These are phyloP conservation scores for Metschnikowia cubensis DNA, from an alignment of 805 yeast species.

Conservation along the genomic window DNA sequence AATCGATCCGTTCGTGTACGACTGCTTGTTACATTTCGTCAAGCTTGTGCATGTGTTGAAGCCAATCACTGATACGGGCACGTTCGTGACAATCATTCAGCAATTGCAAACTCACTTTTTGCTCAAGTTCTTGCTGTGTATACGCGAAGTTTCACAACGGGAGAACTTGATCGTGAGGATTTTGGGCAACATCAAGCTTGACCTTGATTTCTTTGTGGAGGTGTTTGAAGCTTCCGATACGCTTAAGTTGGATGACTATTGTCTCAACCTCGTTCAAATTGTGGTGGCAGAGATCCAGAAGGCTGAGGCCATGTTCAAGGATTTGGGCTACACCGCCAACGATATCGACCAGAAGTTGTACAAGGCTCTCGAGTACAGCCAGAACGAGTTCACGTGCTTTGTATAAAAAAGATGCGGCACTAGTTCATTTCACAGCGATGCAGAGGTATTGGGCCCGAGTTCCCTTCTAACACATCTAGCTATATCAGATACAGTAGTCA, in stretches of 20 bases:
- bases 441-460: too few species aligned
- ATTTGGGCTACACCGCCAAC: constrained; percentile 20
- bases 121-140: constrained; percentile 29
- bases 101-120: constrained; percentile 37
- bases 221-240: constrained; percentile 34
- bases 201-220: constrained; percentile 36
- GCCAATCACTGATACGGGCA: constrained; percentile 36
- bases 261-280: constrained; percentile 31
- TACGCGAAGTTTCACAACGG: constrained; percentile 22
- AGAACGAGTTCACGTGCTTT: constrained; percentile 34
- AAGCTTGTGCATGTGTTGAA: constrained; percentile 36
- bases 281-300: constrained; percentile 26
- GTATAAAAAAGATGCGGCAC: constrained; percentile 5
- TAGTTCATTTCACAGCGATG: too few species aligned
- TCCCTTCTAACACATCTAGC: too few species aligned
- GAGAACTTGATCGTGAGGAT: constrained; percentile 15
- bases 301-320: constrained; percentile 21
- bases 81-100: constrained; percentile 33
- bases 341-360: constrained; percentile 29
- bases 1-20: constrained; percentile 39
- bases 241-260: constrained; percentile 32
- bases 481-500: too few species aligned
- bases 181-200: constrained; percentile 32
- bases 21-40: constrained; percentile 38
- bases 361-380: constrained; percentile 25